These are phyloP conservation scores for Penicillium roqueforti DNA, from an alignment of 495 filamentous ascomycete species.

Conservation along the genomic window DNA sequence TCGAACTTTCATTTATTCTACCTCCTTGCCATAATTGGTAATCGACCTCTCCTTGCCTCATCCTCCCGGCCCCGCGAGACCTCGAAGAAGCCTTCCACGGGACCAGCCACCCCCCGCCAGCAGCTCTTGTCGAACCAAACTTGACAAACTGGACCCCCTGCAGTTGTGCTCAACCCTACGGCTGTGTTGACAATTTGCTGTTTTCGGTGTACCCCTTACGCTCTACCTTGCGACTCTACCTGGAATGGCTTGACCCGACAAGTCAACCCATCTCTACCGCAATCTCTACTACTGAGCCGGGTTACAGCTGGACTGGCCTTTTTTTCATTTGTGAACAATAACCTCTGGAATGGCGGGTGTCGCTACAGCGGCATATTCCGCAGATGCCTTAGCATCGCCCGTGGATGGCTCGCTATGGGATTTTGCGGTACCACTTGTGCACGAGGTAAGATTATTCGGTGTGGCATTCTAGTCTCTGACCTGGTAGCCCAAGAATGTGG, in stretches of 20 bases:
- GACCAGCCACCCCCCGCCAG: background rate
- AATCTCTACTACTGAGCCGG: conserved; percentile 15
- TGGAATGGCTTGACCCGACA: conserved; percentile 39
- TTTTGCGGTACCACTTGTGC: conserved; percentile 41
- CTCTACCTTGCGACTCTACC: conserved; percentile 2
- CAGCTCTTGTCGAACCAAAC: background rate
- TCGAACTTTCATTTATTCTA: background rate
- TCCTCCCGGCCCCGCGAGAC: background rate
- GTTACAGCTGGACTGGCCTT: conserved; percentile 46
- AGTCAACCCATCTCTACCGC: conserved; percentile 4
- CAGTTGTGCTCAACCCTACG: background rate
- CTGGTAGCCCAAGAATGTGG: background rate
- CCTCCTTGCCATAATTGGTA: background rate
- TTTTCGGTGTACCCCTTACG: conserved; percentile 22
- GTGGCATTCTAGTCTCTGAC: background rate
- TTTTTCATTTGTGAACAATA: conserved; percentile 14
- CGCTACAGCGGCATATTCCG: conserved; percentile 37
- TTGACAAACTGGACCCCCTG: background rate
- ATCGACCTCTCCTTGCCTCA: background rate
- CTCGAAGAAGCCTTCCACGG: background rate
- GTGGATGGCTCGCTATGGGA: conserved; percentile 44
- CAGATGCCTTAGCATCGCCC: conserved; percentile 40
- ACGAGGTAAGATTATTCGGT: conserved; percentile 33
- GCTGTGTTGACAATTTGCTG: conserved; percentile 36
- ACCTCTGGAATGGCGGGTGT: conserved; percentile 44